Conservation (phyloP, 2,329 filamentous ascomycete genomes). For the Diplodia corticola region DNA sequence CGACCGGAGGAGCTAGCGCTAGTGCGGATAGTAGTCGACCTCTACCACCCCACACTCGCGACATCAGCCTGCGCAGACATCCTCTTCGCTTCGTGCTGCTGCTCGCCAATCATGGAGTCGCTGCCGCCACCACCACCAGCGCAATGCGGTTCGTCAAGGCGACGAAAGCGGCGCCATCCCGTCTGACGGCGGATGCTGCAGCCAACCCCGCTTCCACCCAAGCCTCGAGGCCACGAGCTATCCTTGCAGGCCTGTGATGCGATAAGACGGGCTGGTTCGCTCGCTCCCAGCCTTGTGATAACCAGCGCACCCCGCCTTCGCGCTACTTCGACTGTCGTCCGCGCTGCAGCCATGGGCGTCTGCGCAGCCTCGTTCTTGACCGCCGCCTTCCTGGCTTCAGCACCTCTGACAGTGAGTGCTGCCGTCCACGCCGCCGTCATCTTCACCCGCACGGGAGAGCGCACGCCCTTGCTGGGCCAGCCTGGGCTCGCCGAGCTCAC, state of each 20-base stretch:
- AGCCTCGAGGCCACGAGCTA: conserved; percentile 9
- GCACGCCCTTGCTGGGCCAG: conserved; percentile 46
- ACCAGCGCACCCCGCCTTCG: background rate
- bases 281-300: background rate
- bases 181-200: conserved; percentile 1
- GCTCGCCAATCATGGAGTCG: background rate
- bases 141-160: background rate
- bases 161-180: background rate
- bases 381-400: conserved; percentile 29
- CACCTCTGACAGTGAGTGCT: conserved; percentile 25
- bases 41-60: background rate
- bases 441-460: conserved; percentile 57
- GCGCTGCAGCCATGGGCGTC: background rate
- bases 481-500: conserved; percentile 45
- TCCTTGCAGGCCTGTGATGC: conserved; percentile 5
- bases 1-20: background rate
- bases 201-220: conserved; percentile 15
- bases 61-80: background rate
- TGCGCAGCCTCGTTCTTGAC: conserved; percentile 28
- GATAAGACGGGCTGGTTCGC: background rate
- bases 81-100: background rate
- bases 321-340: background rate
- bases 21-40: background rate
- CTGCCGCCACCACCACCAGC: background rate
- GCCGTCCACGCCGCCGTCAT: conserved; percentile 51